Evolutionary conservation across 2,329 filamentous ascomycete species (phyloP), one percentile per base, ranked within the genome.

Genomic region (Alternaria brassicae): DNA sequence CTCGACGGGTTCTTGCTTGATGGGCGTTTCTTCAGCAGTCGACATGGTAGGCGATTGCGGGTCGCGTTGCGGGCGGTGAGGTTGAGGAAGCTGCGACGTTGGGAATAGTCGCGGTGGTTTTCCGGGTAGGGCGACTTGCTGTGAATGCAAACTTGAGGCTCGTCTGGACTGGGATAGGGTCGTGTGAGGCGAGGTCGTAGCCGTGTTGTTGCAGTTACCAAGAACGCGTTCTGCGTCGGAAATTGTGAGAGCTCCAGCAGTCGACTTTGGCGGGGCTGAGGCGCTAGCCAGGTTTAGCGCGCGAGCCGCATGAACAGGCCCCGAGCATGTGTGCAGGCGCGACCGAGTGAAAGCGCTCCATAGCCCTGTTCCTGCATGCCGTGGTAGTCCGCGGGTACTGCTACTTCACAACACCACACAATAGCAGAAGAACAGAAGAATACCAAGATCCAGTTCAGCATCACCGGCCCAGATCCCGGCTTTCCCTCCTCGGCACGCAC

Each of bases 231-330:
- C 39, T 45, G 56, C 56, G 56, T 23, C 44, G 56, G 52, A 56
- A 59, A 56, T 63, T 63, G 52, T 63, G 54, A 48, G 56, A 64
- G 64, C 62, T 72, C 70, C 21, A 73, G 69, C 21, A 65, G 69
- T 51, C 44, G 41, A 47, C 40, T 53, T 61, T 64, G 60, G 70
- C 62, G 68, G 70, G 70, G 68, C 65, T 32, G 57, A 37, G 44
- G 56, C 70, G 62, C 71, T 72, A 73, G 59, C 60, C 71, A 52
- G 59, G 56, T 60, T 68, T 62, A 59, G 68, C 67, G 58, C 53
- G 53, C 59, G 58, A 53, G 61, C 39, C 61, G 65, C 64, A 67
- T 68, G 65, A 61, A 61, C 68, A 68, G 67, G 52, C 52, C 51
- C 23, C 23, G 30, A 37, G 39, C 45, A 45, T 30, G 23, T 44